A percentile compares a stretch with the other conserved stretches of the same genome.
These are phyloP conservation scores for Sclerospora graminicola DNA, from an alignment of 352 stramenopile species.

Conservation along the genomic window DNA sequence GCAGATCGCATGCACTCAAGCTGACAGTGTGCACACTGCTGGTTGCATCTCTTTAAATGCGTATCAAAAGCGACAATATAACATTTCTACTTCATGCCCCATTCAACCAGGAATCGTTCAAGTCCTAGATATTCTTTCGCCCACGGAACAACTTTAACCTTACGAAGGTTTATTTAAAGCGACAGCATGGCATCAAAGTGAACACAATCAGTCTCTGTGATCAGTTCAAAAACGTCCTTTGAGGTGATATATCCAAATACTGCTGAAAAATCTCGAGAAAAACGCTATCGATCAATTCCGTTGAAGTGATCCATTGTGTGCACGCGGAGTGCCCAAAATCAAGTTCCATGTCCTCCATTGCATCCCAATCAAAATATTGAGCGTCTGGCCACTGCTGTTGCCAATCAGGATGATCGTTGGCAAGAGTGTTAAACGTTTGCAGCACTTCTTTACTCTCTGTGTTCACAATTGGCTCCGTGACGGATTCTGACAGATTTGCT, in stretches of 20 bases:
- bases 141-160: constrained; percentile 22
- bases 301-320: background rate
- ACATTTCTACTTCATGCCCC: constrained; percentile 15
- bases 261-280: constrained; percentile 14
- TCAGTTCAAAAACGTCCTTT: constrained; percentile 15
- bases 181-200: constrained; percentile 26
- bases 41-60: constrained; percentile 17
- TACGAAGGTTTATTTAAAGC: constrained; percentile 28
- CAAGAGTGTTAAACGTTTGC: background rate
- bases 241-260: constrained; percentile 12
- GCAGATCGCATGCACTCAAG: constrained; percentile 26
- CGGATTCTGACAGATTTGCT: constrained; percentile 3
- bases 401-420: constrained; percentile 12
- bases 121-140: constrained; percentile 19
- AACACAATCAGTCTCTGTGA: constrained; percentile 11
- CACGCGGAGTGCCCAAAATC: constrained; percentile 12
- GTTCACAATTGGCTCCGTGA: constrained; percentile 7
- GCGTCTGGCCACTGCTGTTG: constrained; percentile 10
- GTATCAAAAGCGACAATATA: constrained; percentile 16
- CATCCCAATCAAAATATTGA: constrained; percentile 10
- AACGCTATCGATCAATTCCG: background rate
- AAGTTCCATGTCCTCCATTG: too few species aligned
- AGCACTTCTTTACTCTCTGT: background rate
- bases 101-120: constrained; percentile 23
- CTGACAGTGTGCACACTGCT: too few species aligned